These are phyloP conservation scores for Botrytis fabae DNA, from an alignment of 2,329 filamentous ascomycete genomes.

Conservation along the genomic window DNA sequence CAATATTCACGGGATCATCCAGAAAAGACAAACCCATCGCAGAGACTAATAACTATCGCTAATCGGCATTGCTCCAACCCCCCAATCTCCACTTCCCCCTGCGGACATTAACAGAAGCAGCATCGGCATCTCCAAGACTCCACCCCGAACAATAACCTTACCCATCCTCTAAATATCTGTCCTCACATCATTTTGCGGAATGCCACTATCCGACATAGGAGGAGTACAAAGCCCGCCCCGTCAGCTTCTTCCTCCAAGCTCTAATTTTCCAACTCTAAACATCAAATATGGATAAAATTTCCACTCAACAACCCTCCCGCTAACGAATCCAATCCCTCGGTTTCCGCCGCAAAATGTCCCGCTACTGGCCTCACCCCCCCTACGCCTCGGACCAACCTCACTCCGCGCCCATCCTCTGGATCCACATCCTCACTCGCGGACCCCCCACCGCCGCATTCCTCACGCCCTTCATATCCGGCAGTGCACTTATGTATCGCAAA, in stretches of 20 bases:
- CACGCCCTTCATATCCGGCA: conserved; percentile 45
- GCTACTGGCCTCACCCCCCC: conserved; percentile 50
- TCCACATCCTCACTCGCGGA: conserved; percentile 59
- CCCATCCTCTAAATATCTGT: neutral
- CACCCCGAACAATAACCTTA: neutral
- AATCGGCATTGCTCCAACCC: neutral
- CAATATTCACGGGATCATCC: neutral
- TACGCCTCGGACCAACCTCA: conserved; percentile 65
- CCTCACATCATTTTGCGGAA: neutral
- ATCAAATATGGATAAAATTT: neutral
- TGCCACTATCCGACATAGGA: neutral
- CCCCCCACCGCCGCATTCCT: conserved; percentile 55
- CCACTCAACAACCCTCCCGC: too few species aligned
- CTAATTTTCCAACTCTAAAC: neutral
- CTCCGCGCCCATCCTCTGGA: conserved; percentile 54
- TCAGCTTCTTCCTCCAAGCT: neutral
- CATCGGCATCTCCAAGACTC: neutral
- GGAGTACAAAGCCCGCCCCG: neutral
- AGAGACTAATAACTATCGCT: neutral
- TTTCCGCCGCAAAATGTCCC: conserved; percentile 49
- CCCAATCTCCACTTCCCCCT: neutral
- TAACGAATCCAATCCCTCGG: neutral
- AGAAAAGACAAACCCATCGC: neutral
- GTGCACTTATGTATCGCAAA: conserved; percentile 25
- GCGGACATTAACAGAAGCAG: neutral